Base-by-base conservation (phyloP, 495 filamentous ascomycete species). In the Podospora conica region DNA sequence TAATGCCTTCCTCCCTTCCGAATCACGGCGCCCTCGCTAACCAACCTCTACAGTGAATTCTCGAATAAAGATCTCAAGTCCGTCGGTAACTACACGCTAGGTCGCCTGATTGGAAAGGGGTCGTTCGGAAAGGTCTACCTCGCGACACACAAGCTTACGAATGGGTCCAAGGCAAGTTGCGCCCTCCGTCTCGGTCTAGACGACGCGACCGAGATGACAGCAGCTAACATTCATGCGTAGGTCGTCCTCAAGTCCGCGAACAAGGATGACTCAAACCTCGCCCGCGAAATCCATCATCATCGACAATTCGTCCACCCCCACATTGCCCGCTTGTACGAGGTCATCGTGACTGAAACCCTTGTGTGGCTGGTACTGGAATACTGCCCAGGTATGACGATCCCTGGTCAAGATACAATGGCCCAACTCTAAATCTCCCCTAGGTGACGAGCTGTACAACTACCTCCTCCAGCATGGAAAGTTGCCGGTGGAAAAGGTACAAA, bases 81-180 rank as follows among this genome's bases (percentile, higher is more conserved):
- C 53, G 95, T 98, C 64, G 95, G 95, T 60, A 98, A 98, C 78
- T 98, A 98, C 78, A 87, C 89, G 31, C 81, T 98, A 20, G 95
- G 94, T 33, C 87, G 88, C 61, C 81, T 98, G 58, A 97, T 98
- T 73, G 95, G 95, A 60, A 98, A 98, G 75, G 95, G 95, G 40
- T 96, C 92, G 58, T 98, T 98, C 79, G 95, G 95, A 69, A 98
- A 97, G 80, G 95, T 98, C 64, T 98, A 98, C 75, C 85, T 98
- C 68, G 95, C 96, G 63, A 88, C 89, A 24, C 95, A 98, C 78
- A 97, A 97, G 76, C 91, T 98, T 77, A 98, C 91, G 69, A 97
- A 97, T 87, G 93, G 92, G 73, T 97, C 93, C 64, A 98, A 98
- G 87, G 95, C 96, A 82, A 63, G 84, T 71, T 18, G 33, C 23